These are phyloP conservation scores for Irpex sp. DNA, from an alignment of 1,284 basidiomycete species.

Conservation along the genomic window DNA sequence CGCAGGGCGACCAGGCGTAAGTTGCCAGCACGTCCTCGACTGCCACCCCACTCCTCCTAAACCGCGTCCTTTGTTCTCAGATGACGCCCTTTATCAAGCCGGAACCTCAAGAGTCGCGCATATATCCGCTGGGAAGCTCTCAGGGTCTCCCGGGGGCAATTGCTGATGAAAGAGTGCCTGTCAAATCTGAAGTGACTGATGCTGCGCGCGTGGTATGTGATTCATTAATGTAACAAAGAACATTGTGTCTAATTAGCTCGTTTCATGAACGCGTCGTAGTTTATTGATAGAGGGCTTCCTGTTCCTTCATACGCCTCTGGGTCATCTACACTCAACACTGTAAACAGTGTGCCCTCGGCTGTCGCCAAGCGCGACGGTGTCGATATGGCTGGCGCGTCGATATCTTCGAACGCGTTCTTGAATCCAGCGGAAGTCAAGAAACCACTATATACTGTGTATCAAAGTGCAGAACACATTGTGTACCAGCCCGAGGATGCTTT, in stretches of 20 bases:
- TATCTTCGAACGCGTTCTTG: not conserved
- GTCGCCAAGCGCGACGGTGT: too few relatives aligned
- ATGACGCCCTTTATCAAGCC: slow-evolving; percentile 30
- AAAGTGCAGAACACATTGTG: slow-evolving; percentile 34
- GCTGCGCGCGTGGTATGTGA: slow-evolving; percentile 26
- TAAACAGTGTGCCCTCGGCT: not conserved
- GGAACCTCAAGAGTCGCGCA: slow-evolving; percentile 33
- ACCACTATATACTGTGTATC: slow-evolving; percentile 19
- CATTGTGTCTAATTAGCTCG: not conserved
- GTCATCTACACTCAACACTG: slow-evolving; percentile 4
- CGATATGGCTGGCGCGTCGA: not conserved
- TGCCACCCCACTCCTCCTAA: not conserved
- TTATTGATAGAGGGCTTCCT: slow-evolving; percentile 1
- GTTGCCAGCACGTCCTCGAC: not conserved
- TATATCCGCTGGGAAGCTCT: slow-evolving; percentile 22
- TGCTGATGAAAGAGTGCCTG: slow-evolving; percentile 12
- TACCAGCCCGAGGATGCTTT: slow-evolving; percentile 47
- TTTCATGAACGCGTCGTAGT: not conserved
- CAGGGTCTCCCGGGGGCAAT: slow-evolving; percentile 14
- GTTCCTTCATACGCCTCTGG: not conserved
- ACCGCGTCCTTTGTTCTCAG: slow-evolving; percentile 9
- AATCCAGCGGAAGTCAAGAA: not conserved
- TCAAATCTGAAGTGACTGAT: slow-evolving; percentile 31
- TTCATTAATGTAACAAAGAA: not conserved
- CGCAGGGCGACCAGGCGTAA: slow-evolving; percentile 1